Conservation (phyloP, 345 rosid genomes). For the Brassica juncea region DNA sequence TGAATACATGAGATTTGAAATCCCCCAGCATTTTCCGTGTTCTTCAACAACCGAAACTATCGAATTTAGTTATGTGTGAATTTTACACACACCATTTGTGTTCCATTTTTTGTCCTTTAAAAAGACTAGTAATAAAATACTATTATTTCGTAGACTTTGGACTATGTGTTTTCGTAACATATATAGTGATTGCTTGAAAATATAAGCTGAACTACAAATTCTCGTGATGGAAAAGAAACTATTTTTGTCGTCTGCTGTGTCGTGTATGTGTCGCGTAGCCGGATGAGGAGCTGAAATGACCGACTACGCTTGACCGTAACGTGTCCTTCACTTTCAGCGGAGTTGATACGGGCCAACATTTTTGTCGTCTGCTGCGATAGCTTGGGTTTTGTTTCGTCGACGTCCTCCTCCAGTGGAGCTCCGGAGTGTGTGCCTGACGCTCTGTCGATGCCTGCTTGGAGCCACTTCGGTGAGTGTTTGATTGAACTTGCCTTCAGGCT, state of each 20-base stretch:
- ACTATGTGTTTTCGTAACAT: background rate
- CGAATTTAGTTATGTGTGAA: conserved; percentile 8
- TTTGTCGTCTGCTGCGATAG: too few species aligned
- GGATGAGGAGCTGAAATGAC: too few species aligned
- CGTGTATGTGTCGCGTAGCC: too few species aligned
- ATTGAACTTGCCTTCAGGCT: background rate
- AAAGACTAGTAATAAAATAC: background rate
- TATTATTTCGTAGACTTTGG: background rate
- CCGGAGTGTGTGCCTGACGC: background rate
- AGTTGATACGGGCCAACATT: too few species aligned
- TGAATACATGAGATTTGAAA: background rate
- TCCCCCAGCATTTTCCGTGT: conserved; percentile 15
- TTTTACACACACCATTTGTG: conserved; percentile 25
- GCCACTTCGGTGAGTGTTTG: background rate
- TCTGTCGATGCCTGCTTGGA: background rate
- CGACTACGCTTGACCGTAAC: too few species aligned
- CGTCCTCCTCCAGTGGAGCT: background rate
- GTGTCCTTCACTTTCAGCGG: too few species aligned
- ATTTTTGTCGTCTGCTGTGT: too few species aligned
- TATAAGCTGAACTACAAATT: background rate
- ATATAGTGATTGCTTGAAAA: background rate
- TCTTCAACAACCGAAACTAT: conserved; percentile 26
- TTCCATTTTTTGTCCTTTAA: background rate
- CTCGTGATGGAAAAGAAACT: background rate
- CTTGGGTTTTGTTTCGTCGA: too few species aligned